phyloP scores from a whole-genome alignment of 2,329 filamentous ascomycete species.

The Aspergillus luchuensis region DNA sequence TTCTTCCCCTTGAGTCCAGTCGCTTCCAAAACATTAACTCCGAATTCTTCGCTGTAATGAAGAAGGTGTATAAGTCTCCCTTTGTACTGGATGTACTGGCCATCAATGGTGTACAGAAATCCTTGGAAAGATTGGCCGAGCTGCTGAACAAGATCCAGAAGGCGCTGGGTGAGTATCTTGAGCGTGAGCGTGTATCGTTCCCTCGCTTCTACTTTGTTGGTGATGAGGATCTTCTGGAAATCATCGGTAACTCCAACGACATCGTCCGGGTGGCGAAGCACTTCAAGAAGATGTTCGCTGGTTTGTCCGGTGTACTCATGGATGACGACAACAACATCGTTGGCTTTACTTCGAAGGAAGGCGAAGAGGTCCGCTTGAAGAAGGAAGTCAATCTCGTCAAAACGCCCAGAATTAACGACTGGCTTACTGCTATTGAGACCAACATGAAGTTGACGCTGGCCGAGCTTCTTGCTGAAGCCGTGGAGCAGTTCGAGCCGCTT shows the following conservation, averaged over 20 bases:
- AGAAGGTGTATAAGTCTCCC: conserved; percentile 96
- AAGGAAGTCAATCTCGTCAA: conserved; percentile 90
- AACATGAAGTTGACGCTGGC: conserved; percentile 95
- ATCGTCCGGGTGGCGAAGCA: conserved; percentile 95
- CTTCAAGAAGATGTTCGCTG: conserved; percentile 99
- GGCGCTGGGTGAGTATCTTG: conserved; percentile 95
- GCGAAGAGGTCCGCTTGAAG: conserved; percentile 82
- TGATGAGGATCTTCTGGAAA: conserved; percentile 96
- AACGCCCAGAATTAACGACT: conserved; percentile 97
- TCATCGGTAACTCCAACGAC: conserved; percentile 99
- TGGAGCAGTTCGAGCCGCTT: conserved; percentile 77
- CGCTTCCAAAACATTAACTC: conserved; percentile 99
- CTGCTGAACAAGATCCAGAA: conserved; percentile 99
- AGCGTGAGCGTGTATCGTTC: conserved; percentile 96
- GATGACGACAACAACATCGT: conserved; percentile 88
- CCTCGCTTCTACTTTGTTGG: conserved; percentile 99
- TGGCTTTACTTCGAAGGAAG: conserved; percentile 93
- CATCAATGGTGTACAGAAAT: conserved; percentile 94
- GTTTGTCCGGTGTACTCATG: conserved; percentile 84
- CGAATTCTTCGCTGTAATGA: conserved; percentile 98
- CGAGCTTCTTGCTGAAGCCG: conserved; percentile 82
- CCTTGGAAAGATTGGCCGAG: conserved; percentile 91
- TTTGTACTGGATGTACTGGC: conserved; percentile 94
- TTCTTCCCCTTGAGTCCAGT: conserved; percentile 93
- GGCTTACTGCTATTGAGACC: conserved; percentile 87